Evolutionary conservation across 2,329 filamentous ascomycete genomes (phyloP).

Genomic region (Aspergillus phoenicis): DNA sequence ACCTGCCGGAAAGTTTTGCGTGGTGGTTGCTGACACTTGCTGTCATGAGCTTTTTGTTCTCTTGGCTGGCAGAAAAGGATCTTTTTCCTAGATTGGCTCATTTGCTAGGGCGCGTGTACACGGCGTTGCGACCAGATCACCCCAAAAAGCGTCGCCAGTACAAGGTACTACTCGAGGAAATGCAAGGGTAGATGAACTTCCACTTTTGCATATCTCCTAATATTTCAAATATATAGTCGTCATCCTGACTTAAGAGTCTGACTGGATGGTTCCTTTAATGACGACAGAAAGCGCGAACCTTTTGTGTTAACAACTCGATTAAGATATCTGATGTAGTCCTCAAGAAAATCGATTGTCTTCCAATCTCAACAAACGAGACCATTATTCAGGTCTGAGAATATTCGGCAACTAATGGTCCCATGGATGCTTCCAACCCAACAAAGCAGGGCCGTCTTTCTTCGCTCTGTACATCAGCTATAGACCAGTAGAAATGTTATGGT

Average conservation of each 20-base stretch:
- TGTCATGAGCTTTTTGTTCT: constrained; percentile 65
- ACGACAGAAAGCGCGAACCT: background rate
- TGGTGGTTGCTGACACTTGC: constrained; percentile 72
- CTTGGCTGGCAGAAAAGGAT: constrained; percentile 72
- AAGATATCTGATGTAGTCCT: background rate
- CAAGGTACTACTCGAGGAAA: constrained; percentile 74
- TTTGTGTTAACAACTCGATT: background rate
- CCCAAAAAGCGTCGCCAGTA: constrained; percentile 84
- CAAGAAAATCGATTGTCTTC: background rate
- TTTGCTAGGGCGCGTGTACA: constrained; percentile 64
- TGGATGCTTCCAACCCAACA: constrained; percentile 93
- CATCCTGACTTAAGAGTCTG: background rate
- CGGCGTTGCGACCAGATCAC: constrained; percentile 57
- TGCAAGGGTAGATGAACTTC: constrained; percentile 43
- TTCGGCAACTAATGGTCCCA: constrained; percentile 76
- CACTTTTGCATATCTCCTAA: background rate
- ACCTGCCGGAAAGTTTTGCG: constrained; percentile 72
- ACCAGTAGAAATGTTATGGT: constrained; percentile 11
- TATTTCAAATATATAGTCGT: background rate
- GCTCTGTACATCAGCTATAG: constrained; percentile 90
- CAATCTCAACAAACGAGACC: background rate
- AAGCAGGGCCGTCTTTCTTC: constrained; percentile 89
- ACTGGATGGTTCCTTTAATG: background rate
- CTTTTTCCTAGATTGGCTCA: constrained; percentile 71
- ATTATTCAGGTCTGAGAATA: background rate